These are phyloP conservation scores for Microbotryomycetes sp. DNA, from an alignment of 1,284 basidiomycete genomes.

Conservation along the genomic window DNA sequence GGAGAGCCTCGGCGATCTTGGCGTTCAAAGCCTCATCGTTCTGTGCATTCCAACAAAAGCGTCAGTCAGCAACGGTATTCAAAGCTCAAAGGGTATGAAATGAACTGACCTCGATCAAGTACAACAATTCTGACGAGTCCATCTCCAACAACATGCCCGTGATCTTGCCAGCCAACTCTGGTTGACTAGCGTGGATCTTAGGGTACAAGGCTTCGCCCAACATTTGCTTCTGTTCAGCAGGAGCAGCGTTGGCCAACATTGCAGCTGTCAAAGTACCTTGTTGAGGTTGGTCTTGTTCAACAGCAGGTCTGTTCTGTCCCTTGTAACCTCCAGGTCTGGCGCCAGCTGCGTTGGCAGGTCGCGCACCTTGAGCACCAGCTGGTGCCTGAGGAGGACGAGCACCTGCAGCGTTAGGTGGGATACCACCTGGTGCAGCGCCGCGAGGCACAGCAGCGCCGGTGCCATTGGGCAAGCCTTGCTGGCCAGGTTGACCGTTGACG, in stretches of 20 bases:
- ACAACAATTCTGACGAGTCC: slow-evolving; percentile 84
- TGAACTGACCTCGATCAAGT: slow-evolving; percentile 59
- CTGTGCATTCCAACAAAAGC: background rate
- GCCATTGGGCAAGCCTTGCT: slow-evolving; percentile 36
- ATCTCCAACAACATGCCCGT: slow-evolving; percentile 97
- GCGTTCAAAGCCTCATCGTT: slow-evolving; percentile 67
- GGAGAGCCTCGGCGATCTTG: slow-evolving; percentile 83
- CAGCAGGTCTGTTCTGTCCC: slow-evolving; percentile 36
- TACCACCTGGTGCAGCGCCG: slow-evolving; percentile 15
- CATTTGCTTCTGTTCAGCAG: slow-evolving; percentile 94
- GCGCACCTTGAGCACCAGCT: slow-evolving; percentile 29
- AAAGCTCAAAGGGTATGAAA: no score
- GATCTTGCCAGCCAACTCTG: slow-evolving; percentile 92
- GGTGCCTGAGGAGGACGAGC: slow-evolving; percentile 20
- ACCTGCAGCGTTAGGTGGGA: slow-evolving; percentile 14
- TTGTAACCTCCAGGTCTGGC: slow-evolving; percentile 50
- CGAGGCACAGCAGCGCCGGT: slow-evolving; percentile 28
- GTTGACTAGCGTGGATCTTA: slow-evolving; percentile 46
- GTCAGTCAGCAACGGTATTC: background rate
- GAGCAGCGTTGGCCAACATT: slow-evolving; percentile 63
- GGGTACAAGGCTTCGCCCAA: slow-evolving; percentile 65
- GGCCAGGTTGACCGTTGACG: slow-evolving; percentile 31
- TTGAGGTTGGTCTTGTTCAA: slow-evolving; percentile 30
- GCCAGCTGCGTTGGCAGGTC: slow-evolving; percentile 37
- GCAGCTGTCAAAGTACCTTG: slow-evolving; percentile 45